Evolutionary conservation across 148 eudicot genomes (phyloP).

Genomic region (Persicaria tinctoria): DNA sequence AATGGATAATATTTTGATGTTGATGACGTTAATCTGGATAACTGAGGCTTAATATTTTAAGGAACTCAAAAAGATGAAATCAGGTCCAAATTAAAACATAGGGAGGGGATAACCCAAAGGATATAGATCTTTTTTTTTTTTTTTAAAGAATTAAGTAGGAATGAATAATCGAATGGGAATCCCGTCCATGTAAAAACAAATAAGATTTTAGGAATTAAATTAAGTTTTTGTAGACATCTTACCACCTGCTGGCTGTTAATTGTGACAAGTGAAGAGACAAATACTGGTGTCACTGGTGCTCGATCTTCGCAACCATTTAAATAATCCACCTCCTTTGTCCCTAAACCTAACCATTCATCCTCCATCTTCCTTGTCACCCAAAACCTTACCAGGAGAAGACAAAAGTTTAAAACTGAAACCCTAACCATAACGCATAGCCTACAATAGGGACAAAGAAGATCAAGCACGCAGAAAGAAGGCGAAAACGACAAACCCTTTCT

Average conservation of each 20-base stretch:
- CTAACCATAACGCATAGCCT: neutral
- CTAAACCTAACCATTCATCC: neutral
- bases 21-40: neutral
- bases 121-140: neutral
- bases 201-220: neutral
- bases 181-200: no score
- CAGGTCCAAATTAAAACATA: neutral
- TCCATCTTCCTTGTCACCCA: neutral
- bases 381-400: neutral
- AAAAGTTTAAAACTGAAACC: neutral
- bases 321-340: neutral
- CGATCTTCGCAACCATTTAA: neutral
- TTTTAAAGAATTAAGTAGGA: no score
- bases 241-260: neutral
- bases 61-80: neutral
- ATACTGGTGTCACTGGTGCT: neutral
- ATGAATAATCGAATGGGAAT: no score
- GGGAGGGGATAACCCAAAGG: neutral
- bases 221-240: neutral
- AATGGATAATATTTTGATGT: neutral
- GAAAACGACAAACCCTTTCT: neutral
- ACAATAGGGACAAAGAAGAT: neutral
- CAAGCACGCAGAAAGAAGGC: neutral
- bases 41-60: neutral
- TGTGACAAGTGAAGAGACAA: neutral